phyloP scores from a whole-genome alignment of 1,139 yeast species.

The Hansenula lynferdii region DNA sequence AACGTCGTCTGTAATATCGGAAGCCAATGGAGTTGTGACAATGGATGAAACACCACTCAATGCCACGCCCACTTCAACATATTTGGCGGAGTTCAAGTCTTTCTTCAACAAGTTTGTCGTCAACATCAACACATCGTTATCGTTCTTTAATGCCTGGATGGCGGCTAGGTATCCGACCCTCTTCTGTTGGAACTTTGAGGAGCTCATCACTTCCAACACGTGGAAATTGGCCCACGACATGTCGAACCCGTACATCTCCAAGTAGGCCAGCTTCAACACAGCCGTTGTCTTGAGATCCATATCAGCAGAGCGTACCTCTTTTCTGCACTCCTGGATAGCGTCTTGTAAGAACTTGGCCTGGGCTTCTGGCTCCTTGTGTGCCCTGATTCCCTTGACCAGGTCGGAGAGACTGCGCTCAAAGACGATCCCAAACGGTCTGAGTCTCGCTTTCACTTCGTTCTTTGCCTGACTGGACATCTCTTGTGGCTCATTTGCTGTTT shows the following conservation, averaged over 20 bases:
- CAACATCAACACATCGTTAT: conserved; percentile 78
- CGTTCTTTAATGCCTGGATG: conserved; percentile 82
- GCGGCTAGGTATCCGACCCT: conserved; percentile 98
- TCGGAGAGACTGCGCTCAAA: conserved; percentile 88
- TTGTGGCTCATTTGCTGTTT: too few species aligned
- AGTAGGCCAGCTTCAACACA: conserved; percentile 77
- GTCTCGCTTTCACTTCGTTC: conserved; percentile 38
- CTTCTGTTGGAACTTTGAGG: conserved; percentile 84
- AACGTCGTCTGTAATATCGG: conserved; percentile 85
- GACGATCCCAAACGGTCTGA: conserved; percentile 79
- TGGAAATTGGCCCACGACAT: conserved; percentile 98
- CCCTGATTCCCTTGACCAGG: conserved; percentile 83
- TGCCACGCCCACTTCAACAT: conserved; percentile 79
- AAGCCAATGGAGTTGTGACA: conserved; percentile 85
- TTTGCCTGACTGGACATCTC: conserved; percentile 11
- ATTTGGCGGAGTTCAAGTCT: conserved; percentile 63
- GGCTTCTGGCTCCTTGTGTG: conserved; percentile 75
- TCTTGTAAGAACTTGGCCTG: conserved; percentile 62
- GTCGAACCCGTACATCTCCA: conserved; percentile 97
- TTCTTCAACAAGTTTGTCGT: conserved; percentile 91
- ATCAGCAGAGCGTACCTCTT: conserved; percentile 75
- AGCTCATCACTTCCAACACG: conserved; percentile 92
- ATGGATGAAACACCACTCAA: conserved; percentile 89
- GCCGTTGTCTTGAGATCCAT: conserved; percentile 89
- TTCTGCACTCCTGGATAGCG: conserved; percentile 80